These are phyloP conservation scores for Sclerotinia borealis DNA, from an alignment of 2,329 filamentous ascomycete species.

Conservation along the genomic window DNA sequence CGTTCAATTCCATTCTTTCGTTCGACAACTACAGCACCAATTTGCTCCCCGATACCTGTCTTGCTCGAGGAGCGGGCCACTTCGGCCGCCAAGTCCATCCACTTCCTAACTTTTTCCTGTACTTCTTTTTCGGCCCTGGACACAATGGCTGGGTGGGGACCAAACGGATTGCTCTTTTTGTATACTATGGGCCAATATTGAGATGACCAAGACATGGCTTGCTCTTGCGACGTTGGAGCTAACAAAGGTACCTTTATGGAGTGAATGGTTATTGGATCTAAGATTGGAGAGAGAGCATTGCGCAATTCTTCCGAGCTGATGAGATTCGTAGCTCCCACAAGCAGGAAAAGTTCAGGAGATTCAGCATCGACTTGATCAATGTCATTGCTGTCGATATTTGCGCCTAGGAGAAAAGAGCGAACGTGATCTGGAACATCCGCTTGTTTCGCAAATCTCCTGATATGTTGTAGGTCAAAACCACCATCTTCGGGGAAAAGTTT, in stretches of 20 bases:
- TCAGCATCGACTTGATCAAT: constrained; percentile 40
- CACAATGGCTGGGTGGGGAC: constrained; percentile 72
- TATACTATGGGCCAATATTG: constrained; percentile 83
- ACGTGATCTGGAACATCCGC: constrained; percentile 60
- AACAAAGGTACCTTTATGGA: constrained; percentile 62
- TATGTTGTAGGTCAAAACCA: constrained; percentile 61
- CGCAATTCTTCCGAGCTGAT: constrained; percentile 50
- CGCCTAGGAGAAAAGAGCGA: constrained; percentile 49
- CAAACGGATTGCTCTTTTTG: constrained; percentile 80
- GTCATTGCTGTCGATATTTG: constrained; percentile 37
- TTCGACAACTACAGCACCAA: constrained; percentile 73
- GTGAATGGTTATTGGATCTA: constrained; percentile 39
- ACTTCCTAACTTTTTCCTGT: constrained; percentile 54
- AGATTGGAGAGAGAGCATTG: constrained; percentile 41
- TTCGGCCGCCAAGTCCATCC: constrained; percentile 61
- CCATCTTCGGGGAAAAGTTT: constrained; percentile 52
- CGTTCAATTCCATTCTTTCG: constrained; percentile 25
- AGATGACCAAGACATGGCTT: constrained; percentile 67
- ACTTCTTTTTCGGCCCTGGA: constrained; percentile 65
- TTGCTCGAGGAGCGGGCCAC: constrained; percentile 55
- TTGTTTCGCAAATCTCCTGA: constrained; percentile 70
- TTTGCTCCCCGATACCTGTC: constrained; percentile 56
- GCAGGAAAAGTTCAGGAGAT: constrained; percentile 37
- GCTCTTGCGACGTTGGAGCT: constrained; percentile 67
- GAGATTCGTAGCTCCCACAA: constrained; percentile 44